Percentiles rank a stretch among this genome's conserved stretches.
phyloP scores from a whole-genome alignment of 169 alveolate genomes.

The Plasmodium malariae region DNA sequence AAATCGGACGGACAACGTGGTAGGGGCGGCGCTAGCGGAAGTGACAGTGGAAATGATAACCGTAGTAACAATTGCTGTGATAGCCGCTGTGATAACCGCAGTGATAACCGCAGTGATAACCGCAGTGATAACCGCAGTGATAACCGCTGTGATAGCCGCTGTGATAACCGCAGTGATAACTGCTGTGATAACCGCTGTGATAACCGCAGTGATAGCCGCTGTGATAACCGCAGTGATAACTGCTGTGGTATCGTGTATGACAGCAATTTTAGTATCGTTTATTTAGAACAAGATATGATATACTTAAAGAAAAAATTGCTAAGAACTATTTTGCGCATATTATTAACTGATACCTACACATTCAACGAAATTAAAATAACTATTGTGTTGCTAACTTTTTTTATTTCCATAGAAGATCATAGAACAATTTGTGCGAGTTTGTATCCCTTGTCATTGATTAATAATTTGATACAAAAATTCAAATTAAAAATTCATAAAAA shows the following conservation, averaged over 20 bases:
- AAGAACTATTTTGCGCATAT: slow-evolving; percentile 27
- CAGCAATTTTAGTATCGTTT: slow-evolving; percentile 49
- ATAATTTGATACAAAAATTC: slow-evolving; percentile 55
- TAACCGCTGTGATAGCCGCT: background rate
- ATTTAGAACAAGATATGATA: slow-evolving; percentile 59
- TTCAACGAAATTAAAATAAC: slow-evolving; percentile 64
- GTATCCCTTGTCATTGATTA: slow-evolving; percentile 56
- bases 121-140: background rate
- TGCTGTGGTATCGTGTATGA: slow-evolving; percentile 44
- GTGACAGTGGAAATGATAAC: background rate
- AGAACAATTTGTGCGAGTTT: background rate
- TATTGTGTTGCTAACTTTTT: slow-evolving; percentile 32
- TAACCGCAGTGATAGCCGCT: background rate
- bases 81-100: background rate
- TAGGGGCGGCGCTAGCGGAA: background rate
- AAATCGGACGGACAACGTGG: background rate
- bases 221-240: background rate
- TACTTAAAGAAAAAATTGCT: slow-evolving; percentile 46
- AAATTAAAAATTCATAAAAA: slow-evolving; percentile 34
- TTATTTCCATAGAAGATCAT: slow-evolving; percentile 39
- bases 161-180: background rate
- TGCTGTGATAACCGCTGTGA: no score
- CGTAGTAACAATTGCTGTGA: no score
- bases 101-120: background rate
- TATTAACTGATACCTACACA: slow-evolving; percentile 16